Evolutionary conservation across 257 asterid genomes (phyloP).

Genomic region (Solanum commersonii): DNA sequence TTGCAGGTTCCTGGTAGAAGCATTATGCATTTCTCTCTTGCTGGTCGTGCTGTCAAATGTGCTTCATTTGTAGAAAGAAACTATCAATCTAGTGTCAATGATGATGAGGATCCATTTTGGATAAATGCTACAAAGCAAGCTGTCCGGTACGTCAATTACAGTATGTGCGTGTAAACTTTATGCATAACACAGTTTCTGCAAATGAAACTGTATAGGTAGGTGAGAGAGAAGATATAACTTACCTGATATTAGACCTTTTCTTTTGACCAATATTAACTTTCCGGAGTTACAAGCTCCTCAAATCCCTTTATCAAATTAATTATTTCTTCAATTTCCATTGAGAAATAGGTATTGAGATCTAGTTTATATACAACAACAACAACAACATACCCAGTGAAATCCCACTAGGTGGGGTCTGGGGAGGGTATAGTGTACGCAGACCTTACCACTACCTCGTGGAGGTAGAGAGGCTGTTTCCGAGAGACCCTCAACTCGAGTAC

Average conservation of each 20-base stretch:
- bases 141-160: slow-evolving; percentile 29
- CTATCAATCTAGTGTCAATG: slow-evolving; percentile 28
- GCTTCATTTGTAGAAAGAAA: slow-evolving; percentile 34
- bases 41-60: slow-evolving; percentile 10
- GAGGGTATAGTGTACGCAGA: too few relatives aligned
- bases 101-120: slow-evolving; percentile 48
- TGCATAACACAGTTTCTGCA: neutral
- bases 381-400: too few relatives aligned
- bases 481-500: too few relatives aligned
- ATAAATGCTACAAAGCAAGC: slow-evolving; percentile 22
- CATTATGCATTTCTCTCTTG: slow-evolving; percentile 4
- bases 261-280: neutral
- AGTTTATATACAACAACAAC: too few relatives aligned
- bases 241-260: neutral
- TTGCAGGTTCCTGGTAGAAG: slow-evolving; percentile 15
- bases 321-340: neutral
- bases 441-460: too few relatives aligned
- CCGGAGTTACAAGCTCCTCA: neutral
- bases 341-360: neutral
- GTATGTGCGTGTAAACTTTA: neutral
- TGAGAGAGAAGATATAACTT: neutral
- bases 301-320: neutral
- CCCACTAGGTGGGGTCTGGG: too few relatives aligned
- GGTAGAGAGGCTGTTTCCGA: too few relatives aligned
- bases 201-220: neutral